Evolutionary conservation across 176 grass and related monocot genomes (phyloP).

Genomic region (Musa troglodytarum): DNA sequence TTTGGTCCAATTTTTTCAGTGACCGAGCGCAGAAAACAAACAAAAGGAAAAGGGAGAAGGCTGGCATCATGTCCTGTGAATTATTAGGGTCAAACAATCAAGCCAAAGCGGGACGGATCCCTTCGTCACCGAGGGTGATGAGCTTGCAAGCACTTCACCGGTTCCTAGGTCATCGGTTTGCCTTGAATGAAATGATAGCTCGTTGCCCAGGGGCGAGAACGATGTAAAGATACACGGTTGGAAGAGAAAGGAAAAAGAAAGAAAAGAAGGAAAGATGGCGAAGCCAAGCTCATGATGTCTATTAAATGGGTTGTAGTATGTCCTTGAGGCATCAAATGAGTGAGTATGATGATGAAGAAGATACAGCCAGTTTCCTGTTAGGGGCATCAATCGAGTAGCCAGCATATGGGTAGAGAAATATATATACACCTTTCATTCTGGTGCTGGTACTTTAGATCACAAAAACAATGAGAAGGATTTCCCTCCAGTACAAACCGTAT

Average conservation of each 20-base stretch:
- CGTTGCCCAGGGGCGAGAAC: background rate
- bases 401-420: background rate
- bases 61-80: background rate
- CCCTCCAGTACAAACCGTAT: background rate
- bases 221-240: too few relatives aligned
- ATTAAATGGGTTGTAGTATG: background rate
- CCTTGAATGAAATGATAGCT: background rate
- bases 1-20: background rate
- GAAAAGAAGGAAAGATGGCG: background rate
- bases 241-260: background rate
- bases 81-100: too few relatives aligned
- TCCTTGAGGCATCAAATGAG: background rate
- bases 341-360: background rate
- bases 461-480: background rate
- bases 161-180: background rate
- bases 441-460: background rate
- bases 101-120: too few relatives aligned
- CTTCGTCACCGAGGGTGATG: too few relatives aligned
- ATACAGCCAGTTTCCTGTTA: background rate
- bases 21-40: too few relatives aligned
- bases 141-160: background rate
- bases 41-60: background rate
- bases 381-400: background rate
- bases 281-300: background rate
- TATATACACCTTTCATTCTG: background rate